Percentiles rank a stretch among this genome's conserved stretches.
Conservation (phyloP, 192 early-diverging fungal species). For the Endogone sp. region DNA sequence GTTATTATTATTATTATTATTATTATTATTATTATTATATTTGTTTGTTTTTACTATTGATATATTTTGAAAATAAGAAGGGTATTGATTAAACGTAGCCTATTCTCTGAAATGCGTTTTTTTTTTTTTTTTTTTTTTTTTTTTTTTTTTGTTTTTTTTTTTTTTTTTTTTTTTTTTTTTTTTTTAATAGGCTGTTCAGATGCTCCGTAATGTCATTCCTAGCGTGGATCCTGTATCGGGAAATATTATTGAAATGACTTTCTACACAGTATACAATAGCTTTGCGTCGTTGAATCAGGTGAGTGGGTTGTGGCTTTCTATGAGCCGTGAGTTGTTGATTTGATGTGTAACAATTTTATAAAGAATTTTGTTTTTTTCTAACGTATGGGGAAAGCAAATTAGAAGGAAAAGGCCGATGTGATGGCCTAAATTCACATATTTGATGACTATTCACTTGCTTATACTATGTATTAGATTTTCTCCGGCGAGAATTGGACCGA, state of each 20-base stretch:
- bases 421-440: no score
- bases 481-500: conserved; percentile 61
- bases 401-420: no score
- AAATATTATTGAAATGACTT: conserved; percentile 27
- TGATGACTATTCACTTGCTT: neutral
- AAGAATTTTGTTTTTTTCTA: no score
- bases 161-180: no score
- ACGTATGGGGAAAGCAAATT: no score
- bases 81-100: neutral
- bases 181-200: conserved; percentile 38
- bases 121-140: neutral
- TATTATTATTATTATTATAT: no score
- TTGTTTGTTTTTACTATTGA: no score
- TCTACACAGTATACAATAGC: conserved; percentile 49
- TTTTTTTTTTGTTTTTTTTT: neutral
- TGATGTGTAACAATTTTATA: no score
- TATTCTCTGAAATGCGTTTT: neutral
- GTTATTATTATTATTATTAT: no score
- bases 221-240: conserved; percentile 1
- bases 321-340: neutral
- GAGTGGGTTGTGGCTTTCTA: conserved; percentile 5
- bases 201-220: conserved; percentile 30
- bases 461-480: conserved; percentile 37
- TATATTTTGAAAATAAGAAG: no score
- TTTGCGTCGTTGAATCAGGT: conserved; percentile 54